Base-by-base conservation (phyloP, 305 asterid genomes). In the Stenogyne calaminthoides region DNA sequence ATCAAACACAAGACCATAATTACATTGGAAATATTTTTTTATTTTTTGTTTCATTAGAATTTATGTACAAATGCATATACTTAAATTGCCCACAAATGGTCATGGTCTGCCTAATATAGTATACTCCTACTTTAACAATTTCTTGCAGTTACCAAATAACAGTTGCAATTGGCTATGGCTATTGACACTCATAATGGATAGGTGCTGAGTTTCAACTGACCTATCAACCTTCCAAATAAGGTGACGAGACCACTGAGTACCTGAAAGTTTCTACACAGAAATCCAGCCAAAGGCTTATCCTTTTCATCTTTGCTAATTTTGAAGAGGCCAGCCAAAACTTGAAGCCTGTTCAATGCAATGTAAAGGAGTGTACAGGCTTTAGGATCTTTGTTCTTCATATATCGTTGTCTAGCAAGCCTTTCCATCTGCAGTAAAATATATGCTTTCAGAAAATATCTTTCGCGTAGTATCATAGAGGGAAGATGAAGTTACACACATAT, bases 291-390 rank as follows among this genome's bases (percentile, higher is more conserved):
- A 70, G 92, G 96, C 81, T 88, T 92, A 83, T 95, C 98, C 83
- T 88, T 95, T 14, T 92, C 98, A 51, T 95, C 96, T 88, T 86
- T 95, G 89, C 98, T 95, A 71, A 95, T 87, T 85, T 89, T 95
- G 80, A 92, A 95, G 83, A 95, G 96, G 76, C 98, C 98, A 74
- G 90, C 89, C 87, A 92, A 84, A 82, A 95, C 99, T 87, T 95
- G 97, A 79, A 88, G 83, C 87, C 98, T 89, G 83, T 88, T 95
- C 81, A 95, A 83, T 36, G 96, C 96, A 64, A 91, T 85, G 81
- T 95, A 95, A 69, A 95, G 96, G 75, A 95, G 98, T 14, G 96
- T 78, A 81, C 98, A 92, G 65, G 91, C 96, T 89, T 84, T 95
- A 40, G 99, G 98, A 85, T 95, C 99, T 83, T 81, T 95, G 62